A percentile compares a stretch with the other conserved stretches of the same genome.
Conservation (phyloP, 78 protist genomes). For the Capsaspora owczarzaki region DNA sequence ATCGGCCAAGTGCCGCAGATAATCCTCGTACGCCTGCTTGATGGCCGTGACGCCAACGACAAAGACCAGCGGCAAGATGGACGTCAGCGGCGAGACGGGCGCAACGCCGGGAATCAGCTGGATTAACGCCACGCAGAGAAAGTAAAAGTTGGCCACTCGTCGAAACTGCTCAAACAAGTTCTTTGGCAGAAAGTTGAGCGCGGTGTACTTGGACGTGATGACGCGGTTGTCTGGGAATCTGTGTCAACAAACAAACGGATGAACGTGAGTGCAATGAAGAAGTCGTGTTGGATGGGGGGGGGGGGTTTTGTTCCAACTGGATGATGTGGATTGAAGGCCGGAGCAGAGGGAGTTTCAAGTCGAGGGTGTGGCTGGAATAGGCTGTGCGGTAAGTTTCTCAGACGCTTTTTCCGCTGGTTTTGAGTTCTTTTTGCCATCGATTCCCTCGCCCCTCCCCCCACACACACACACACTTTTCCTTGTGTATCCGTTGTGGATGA, state of each 20-base stretch:
- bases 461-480: no score
- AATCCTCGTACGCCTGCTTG: conserved; percentile 41
- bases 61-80: conserved; percentile 28
- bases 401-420: no score
- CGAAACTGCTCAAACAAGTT: conserved; percentile 56
- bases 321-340: no score
- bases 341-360: no score
- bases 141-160: conserved; percentile 29
- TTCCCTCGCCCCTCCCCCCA: no score
- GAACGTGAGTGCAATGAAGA: not conserved
- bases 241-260: not conserved
- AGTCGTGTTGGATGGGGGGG: no score
- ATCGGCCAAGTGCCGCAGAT: not conserved
- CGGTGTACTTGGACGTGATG: conserved; percentile 29
- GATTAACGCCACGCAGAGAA: not conserved
- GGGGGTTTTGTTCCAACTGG: no score
- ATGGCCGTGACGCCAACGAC: conserved; percentile 21
- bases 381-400: no score
- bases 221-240: not conserved
- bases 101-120: conserved; percentile 27
- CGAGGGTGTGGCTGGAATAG: no score
- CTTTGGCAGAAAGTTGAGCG: conserved; percentile 31
- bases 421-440: no score
- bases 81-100: conserved; percentile 27
- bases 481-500: no score